phyloP scores from a whole-genome alignment of 179 eudicot genomes.

The Beta lomatogona region DNA sequence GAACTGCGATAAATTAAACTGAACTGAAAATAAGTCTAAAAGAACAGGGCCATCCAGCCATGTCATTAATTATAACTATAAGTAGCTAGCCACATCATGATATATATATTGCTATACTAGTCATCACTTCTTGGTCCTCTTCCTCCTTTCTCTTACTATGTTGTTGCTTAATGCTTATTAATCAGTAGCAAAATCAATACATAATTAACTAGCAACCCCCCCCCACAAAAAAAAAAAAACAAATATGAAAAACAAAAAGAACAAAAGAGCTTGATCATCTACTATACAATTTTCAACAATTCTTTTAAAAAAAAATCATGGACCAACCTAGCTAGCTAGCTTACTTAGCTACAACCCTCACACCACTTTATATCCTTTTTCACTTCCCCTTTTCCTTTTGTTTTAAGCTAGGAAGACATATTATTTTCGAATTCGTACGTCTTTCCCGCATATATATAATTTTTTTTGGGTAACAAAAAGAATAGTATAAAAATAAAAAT shows the following conservation, averaged over 20 bases:
- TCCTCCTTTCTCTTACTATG: neutral
- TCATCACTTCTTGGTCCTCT: neutral
- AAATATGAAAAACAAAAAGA: neutral
- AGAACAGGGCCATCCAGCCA: too few relatives aligned
- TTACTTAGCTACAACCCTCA: slow-evolving; percentile 24
- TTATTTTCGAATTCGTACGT: slow-evolving; percentile 5
- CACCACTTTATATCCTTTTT: slow-evolving; percentile 10
- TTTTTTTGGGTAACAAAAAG: neutral
- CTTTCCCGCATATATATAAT: neutral
- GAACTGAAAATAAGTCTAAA: too few relatives aligned
- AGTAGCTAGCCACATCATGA: too few relatives aligned
- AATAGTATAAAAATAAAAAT: neutral
- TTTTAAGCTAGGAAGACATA: neutral
- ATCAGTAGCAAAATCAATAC: slow-evolving; percentile 16
- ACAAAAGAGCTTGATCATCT: neutral
- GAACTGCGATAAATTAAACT: too few relatives aligned
- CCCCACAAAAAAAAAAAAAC: neutral
- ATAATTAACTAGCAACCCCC: neutral
- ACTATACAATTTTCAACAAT: slow-evolving; percentile 35
- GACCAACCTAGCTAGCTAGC: slow-evolving; percentile 31
- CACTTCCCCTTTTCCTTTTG: neutral
- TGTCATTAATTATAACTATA: too few relatives aligned
- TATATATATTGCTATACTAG: too few relatives aligned
- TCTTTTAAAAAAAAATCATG: slow-evolving; percentile 10
- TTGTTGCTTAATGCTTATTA: slow-evolving; percentile 12